Conservation (phyloP, 75 land plant species). For the Pinus taeda region DNA sequence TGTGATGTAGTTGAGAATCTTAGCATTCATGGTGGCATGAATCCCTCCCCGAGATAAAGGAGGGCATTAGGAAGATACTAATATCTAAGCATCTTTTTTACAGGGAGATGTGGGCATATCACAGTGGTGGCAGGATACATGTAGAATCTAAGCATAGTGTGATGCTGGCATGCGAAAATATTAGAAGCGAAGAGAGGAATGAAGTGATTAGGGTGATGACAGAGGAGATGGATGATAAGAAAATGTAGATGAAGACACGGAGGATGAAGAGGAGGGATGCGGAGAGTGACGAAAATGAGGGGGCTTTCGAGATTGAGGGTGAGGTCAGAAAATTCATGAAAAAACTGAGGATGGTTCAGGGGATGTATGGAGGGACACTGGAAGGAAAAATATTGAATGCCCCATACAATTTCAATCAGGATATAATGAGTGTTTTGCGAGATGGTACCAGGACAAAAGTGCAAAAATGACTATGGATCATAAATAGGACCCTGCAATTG, state of each 20-base stretch:
- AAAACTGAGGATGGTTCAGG: neutral
- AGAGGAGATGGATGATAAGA: conserved; percentile 26
- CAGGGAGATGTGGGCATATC: conserved; percentile 68
- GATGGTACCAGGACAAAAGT: conserved; percentile 4
- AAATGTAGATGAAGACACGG: conserved; percentile 12
- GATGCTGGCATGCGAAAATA: conserved; percentile 16
- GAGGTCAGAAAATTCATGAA: neutral
- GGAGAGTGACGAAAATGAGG: conserved; percentile 10
- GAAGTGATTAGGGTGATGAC: conserved; percentile 31
- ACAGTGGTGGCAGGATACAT: conserved; percentile 34
- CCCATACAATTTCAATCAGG: conserved; percentile 1
- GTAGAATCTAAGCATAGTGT: conserved; percentile 17
- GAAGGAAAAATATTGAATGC: conserved; percentile 10
- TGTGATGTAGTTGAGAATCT: conserved; percentile 66
- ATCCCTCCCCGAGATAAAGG: conserved; percentile 39
- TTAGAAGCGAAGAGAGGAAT: conserved; percentile 34
- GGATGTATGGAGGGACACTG: neutral
- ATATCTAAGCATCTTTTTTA: conserved; percentile 71
- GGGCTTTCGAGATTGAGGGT: conserved; percentile 10
- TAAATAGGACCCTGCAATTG: conserved; percentile 23
- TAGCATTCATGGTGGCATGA: conserved; percentile 41
- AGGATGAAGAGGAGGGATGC: conserved; percentile 14
- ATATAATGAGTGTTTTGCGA: neutral
- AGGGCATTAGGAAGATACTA: conserved; percentile 60
- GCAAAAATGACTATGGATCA: conserved; percentile 43